Evolutionary conservation across 305 asterid genomes (phyloP), one percentile per base, ranked within the genome.

Genomic region (Rubia peregrina): DNA sequence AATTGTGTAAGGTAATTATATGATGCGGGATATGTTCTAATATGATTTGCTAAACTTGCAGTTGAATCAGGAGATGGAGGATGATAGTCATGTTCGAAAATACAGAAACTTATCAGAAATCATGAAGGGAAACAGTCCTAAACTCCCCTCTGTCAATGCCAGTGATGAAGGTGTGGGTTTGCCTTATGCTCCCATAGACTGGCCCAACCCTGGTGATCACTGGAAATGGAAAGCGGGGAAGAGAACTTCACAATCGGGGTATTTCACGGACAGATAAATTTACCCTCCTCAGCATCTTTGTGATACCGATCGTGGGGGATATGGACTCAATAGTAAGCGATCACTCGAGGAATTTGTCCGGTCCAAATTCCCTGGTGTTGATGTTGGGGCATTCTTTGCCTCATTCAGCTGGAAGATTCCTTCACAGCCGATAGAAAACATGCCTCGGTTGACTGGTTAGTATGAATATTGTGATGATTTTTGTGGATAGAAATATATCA

Each of bases 181-280:
- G 71, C 98, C 98, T 14, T 90, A 90, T 80, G 96, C 96, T 48
- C 98, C 98, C 41, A 76, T 70, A 69, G 76, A 90, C 86, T 90
- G 86, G 84, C 98, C 98, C 24, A 82, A 81, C 71, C 92, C 89
- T 9, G 98, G 98, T 19, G 98, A 92, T 79, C 86, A 69, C 42
- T 92, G 98, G 98, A 71, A 74, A 16, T 92, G 98, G 98, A 92
- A 79, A 84, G 88, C 79, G 0, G 98, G 98, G 78, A 86, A 46
- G 83, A 75, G 97, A 80, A 51, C 82, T 30, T 64, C 81, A 66
- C 43, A 30, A 66, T 75, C 86, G 46, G 98, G 98, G 11, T 71
- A 81, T 76, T 83, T 67, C 78, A 3, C 71, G 82, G 97, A 92
- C 78, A 85, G 98, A 68, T 44, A 44, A 0, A 66, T 88, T 72